Percentiles rank a stretch among this genome's conserved stretches.
These are phyloP conservation scores for Plasmodium inui DNA, from an alignment of 169 alveolate genomes.

Conservation along the genomic window DNA sequence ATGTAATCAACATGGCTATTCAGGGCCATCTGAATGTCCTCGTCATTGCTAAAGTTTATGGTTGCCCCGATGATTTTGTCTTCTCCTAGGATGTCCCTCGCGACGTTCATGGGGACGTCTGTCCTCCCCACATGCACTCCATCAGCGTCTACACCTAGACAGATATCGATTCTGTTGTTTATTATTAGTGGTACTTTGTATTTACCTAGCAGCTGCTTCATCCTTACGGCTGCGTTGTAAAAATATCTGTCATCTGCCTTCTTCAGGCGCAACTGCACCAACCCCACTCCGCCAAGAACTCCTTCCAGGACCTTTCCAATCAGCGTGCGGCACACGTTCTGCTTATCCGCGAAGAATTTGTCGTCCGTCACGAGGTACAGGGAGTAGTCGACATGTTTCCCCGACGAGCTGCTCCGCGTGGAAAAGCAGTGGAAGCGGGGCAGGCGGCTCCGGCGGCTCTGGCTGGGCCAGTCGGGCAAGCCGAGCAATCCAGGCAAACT, in stretches of 20 bases:
- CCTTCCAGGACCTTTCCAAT: constrained; percentile 24
- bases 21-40: constrained; percentile 51
- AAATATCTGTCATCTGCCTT: constrained; percentile 55
- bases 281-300: constrained; percentile 76
- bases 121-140: constrained; percentile 82
- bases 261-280: constrained; percentile 80
- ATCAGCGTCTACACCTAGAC: constrained; percentile 78
- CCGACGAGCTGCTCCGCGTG: not conserved
- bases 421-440: not conserved
- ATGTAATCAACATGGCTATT: constrained; percentile 41
- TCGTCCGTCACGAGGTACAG: constrained; percentile 73
- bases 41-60: constrained; percentile 76
- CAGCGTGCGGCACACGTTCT: constrained; percentile 24
- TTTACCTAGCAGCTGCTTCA: constrained; percentile 9
- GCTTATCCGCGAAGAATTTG: constrained; percentile 29
- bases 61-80: constrained; percentile 80
- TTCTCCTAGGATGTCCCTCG: constrained; percentile 77
- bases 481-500: not conserved
- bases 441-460: not conserved
- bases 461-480: not conserved
- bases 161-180: constrained; percentile 79
- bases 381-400: constrained; percentile 45
- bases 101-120: constrained; percentile 77
- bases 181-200: constrained; percentile 78
- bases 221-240: constrained; percentile 28